Evolutionary conservation across 768 basidiomycete genomes (phyloP).

Genomic region (Suillus variegatus): DNA sequence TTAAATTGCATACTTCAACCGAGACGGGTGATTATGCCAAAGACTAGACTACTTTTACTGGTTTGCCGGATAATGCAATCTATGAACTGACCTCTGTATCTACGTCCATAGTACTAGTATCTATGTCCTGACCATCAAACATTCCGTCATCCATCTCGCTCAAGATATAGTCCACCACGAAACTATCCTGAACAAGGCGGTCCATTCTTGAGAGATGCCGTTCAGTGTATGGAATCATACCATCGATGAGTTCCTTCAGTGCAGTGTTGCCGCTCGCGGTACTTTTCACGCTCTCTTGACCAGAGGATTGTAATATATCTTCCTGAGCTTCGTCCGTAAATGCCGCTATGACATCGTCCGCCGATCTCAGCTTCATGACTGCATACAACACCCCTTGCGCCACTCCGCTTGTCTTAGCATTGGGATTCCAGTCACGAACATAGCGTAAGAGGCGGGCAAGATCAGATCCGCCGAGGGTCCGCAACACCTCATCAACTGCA

Average conservation of each 20-base stretch:
- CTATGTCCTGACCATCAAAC: conserved; percentile 52
- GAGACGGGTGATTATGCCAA: background rate
- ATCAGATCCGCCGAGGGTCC: conserved; percentile 68
- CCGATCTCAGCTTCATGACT: conserved; percentile 72
- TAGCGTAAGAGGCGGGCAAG: conserved; percentile 81
- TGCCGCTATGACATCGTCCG: conserved; percentile 71
- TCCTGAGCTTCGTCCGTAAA: conserved; percentile 41
- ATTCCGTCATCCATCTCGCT: conserved; percentile 86
- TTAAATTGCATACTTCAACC: conserved; percentile 13
- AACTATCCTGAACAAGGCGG: conserved; percentile 90
- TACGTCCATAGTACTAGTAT: conserved; percentile 43
- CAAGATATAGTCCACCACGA: conserved; percentile 87
- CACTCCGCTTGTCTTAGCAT: conserved; percentile 79
- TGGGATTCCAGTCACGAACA: conserved; percentile 93
- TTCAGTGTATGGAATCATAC: conserved; percentile 91
- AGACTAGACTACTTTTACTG: conserved; percentile 20
- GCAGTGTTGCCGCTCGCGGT: conserved; percentile 26
- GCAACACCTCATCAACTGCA: conserved; percentile 82
- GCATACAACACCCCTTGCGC: conserved; percentile 86
- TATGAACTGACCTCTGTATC: conserved; percentile 14
- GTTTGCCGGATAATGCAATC: background rate
- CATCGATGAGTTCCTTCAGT: conserved; percentile 79
- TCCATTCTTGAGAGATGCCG: conserved; percentile 87
- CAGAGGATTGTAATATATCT: conserved; percentile 16
- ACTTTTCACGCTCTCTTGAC: conserved; percentile 32